Evolutionary conservation across 768 basidiomycete genomes (phyloP).

Genomic region (Paxillus rubicundulus): DNA sequence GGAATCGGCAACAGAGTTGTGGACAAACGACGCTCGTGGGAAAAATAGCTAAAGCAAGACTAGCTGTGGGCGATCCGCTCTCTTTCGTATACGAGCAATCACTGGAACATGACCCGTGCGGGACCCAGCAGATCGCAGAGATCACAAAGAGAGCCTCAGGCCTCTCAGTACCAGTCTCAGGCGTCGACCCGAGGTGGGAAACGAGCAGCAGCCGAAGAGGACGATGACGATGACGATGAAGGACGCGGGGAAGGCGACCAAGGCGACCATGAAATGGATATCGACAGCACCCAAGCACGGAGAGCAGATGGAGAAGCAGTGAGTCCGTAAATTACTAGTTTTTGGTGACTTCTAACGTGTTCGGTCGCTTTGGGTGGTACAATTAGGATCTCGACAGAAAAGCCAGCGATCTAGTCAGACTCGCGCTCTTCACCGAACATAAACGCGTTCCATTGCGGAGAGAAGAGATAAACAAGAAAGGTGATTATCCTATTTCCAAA

Average conservation of each 20-base stretch:
- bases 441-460: conserved; percentile 62
- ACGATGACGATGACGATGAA: conserved; percentile 36
- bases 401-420: conserved; percentile 70
- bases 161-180: conserved; percentile 42
- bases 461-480: conserved; percentile 87
- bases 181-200: conserved; percentile 27
- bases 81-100: background rate
- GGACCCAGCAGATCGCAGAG: conserved; percentile 32
- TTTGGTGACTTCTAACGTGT: background rate
- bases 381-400: conserved; percentile 60
- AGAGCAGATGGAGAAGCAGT: conserved; percentile 23
- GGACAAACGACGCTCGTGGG: too few relatives aligned
- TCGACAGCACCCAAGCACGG: conserved; percentile 31
- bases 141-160: conserved; percentile 39
- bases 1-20: too few relatives aligned
- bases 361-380: background rate
- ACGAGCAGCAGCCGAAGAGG: conserved; percentile 28
- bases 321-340: background rate
- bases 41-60: too few relatives aligned
- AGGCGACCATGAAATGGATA: conserved; percentile 29
- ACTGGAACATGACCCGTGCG: conserved; percentile 30
- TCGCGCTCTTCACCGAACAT: conserved; percentile 81
- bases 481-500: conserved; percentile 33
- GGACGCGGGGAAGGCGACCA: conserved; percentile 20
- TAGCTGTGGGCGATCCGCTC: too few relatives aligned